phyloP scores from a whole-genome alignment of 225 moss, liverwort and hornwort genomes.

The Sphagnum contortum region DNA sequence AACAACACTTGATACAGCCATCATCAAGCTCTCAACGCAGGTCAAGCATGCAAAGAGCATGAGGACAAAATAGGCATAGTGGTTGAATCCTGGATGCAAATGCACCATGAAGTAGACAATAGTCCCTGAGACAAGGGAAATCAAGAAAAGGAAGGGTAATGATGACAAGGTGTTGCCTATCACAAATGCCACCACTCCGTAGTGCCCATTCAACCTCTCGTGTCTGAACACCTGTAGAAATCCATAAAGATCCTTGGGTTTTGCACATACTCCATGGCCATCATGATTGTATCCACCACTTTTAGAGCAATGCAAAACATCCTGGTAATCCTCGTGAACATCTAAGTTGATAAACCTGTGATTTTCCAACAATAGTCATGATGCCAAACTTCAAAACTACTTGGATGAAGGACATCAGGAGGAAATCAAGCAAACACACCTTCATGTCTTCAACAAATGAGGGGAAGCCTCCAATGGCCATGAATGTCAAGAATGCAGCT shows the following conservation, averaged over 20 bases:
- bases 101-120: neutral
- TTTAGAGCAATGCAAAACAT: no score
- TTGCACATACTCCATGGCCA: no score
- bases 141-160: constrained; percentile 2
- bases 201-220: constrained; percentile 13
- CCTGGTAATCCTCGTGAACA: no score
- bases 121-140: neutral
- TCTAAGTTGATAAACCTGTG: no score
- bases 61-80: constrained; percentile 1
- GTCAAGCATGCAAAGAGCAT: neutral
- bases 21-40: neutral
- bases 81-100: constrained; percentile 1
- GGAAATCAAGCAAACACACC: neutral
- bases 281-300: no score
- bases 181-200: constrained; percentile 8
- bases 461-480: constrained; percentile 6
- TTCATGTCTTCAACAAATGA: constrained; percentile 8
- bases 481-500: constrained; percentile 1
- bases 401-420: no score
- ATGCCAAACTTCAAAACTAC: no score
- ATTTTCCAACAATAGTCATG: no score
- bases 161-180: constrained; percentile 5
- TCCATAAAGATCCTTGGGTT: neutral
- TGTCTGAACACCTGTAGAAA: constrained; percentile 1
- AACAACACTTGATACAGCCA: constrained; percentile 4